Evolutionary conservation across 148 eudicot genomes (phyloP).

Genomic region (Pharnaceum exiguum): DNA sequence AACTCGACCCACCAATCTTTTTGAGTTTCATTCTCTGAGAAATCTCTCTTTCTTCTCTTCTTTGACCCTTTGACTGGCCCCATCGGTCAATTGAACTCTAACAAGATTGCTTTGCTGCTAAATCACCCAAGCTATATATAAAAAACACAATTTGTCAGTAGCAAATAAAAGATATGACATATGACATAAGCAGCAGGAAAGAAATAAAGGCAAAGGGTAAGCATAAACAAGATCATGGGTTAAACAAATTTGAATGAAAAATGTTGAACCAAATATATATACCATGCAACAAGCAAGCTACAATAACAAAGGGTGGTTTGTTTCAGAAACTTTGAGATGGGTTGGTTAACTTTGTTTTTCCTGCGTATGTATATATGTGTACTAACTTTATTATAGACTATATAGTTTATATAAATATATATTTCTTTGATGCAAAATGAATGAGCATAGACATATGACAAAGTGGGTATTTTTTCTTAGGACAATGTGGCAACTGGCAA

Average conservation of each 20-base stretch:
- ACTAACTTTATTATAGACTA: too few relatives aligned
- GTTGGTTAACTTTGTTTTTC: conserved; percentile 9
- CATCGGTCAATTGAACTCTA: conserved; percentile 57
- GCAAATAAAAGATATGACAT: neutral
- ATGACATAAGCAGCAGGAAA: conserved; percentile 6
- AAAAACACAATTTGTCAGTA: conserved; percentile 11
- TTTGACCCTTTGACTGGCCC: conserved; percentile 65
- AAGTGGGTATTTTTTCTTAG: conserved; percentile 12
- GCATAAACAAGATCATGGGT: conserved; percentile 14
- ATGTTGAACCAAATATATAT: conserved; percentile 22
- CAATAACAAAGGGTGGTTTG: conserved; percentile 7
- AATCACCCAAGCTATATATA: conserved; percentile 10
- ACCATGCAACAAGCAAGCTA: conserved; percentile 34
- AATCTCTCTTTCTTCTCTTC: conserved; percentile 59
- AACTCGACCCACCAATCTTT: conserved; percentile 66
- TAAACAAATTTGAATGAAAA: conserved; percentile 21
- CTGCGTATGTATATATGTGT: conserved; percentile 2
- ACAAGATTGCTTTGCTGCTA: conserved; percentile 23
- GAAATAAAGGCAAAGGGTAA: conserved; percentile 2
- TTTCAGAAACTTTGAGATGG: too few relatives aligned
- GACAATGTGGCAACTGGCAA: conserved; percentile 28
- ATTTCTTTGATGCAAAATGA: neutral
- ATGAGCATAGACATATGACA: conserved; percentile 1
- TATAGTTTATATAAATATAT: neutral
- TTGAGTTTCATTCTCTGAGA: conserved; percentile 51